Percentiles rank a stretch among this genome's conserved stretches.
Evolutionary conservation across 345 rosid genomes (phyloP).

Genomic region (Carallia pectinifolia): DNA sequence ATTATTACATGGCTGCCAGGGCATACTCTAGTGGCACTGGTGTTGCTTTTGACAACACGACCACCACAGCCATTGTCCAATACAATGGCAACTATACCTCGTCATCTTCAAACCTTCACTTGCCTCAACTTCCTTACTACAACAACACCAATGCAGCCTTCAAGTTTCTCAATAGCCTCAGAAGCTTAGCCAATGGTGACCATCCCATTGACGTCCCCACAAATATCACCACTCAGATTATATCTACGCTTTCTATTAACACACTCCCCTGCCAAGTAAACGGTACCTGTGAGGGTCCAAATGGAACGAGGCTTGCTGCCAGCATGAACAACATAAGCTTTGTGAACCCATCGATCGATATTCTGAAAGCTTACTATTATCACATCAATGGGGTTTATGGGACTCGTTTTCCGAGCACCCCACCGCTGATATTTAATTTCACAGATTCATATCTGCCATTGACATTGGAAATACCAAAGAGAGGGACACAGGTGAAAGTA

Average conservation of each 20-base stretch:
- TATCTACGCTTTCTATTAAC: not conserved
- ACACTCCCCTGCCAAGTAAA: not conserved
- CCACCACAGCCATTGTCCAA: conserved; percentile 32
- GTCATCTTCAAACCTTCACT: not conserved
- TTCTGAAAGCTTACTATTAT: conserved; percentile 17
- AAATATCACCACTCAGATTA: not conserved
- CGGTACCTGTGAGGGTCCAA: conserved; percentile 13
- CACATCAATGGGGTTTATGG: conserved; percentile 11
- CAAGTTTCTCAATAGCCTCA: not conserved
- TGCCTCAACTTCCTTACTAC: conserved; percentile 12
- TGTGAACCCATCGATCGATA: conserved; percentile 3
- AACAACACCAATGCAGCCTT: conserved; percentile 12
- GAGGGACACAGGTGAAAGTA: conserved; percentile 32
- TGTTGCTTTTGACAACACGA: conserved; percentile 15
- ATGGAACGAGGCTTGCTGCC: not conserved
- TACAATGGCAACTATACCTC: conserved; percentile 32
- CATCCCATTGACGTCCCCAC: conserved; percentile 11
- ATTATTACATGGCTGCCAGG: conserved; percentile 21
- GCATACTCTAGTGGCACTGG: not conserved
- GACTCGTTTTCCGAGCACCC: conserved; percentile 1
- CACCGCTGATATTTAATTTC: conserved; percentile 14
- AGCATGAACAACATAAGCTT: conserved; percentile 25
- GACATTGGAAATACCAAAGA: conserved; percentile 1
- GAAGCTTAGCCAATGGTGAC: conserved; percentile 11
- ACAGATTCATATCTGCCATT: conserved; percentile 1